Evolutionary conservation across 306 rosid species (phyloP), one percentile per base, ranked within the genome.

Genomic region (Lathyrus sativus): DNA sequence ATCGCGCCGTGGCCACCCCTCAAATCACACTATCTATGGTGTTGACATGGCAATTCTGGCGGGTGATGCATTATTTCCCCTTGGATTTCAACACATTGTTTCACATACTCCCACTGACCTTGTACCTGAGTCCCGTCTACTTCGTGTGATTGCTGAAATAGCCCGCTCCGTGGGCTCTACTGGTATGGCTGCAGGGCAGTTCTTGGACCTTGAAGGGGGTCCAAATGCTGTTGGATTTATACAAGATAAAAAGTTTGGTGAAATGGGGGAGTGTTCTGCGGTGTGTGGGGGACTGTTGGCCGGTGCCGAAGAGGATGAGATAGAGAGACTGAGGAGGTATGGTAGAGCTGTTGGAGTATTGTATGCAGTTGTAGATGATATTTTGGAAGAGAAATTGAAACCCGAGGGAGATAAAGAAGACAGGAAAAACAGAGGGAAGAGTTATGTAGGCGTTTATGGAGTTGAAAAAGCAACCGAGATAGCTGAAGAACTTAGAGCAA

Each of bases 121-220:
- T 7, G 97, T 93, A 55, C 83, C 96, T 1, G 98, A 84, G 77
- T 45, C 81, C 18, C 65, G 67, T 66, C 74, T 93, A 11, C 89
- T 93, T n/a, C 90, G 83, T 18, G 98, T 93, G 74, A 85, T 93
- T 26, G 63, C 90, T 0, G 97, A 90, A 89, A 90, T 93, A 11
- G 97, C 98, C 10, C 87, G 82, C 4, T 80, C 91, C 13, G 98
- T 90, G 3, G 98, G 97, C 45, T 93, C 97, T 70, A 85, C 90
- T 0, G 97, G 98, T 53, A 93, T 93, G 98, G 98, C 98, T 1
- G 98, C 98, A 0, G 98, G 97, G 73, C 97, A 93, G 77, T 88
- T 90, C 78, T 82, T 88, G 6, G 98, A 93, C 79, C 95, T 90
- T 5, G 88, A 88, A 70, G 97, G 96, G 1, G 86, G 84, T 2